Evolutionary conservation across 495 filamentous ascomycete species (phyloP).

Genomic region (Aspergillus olivimuriae): DNA sequence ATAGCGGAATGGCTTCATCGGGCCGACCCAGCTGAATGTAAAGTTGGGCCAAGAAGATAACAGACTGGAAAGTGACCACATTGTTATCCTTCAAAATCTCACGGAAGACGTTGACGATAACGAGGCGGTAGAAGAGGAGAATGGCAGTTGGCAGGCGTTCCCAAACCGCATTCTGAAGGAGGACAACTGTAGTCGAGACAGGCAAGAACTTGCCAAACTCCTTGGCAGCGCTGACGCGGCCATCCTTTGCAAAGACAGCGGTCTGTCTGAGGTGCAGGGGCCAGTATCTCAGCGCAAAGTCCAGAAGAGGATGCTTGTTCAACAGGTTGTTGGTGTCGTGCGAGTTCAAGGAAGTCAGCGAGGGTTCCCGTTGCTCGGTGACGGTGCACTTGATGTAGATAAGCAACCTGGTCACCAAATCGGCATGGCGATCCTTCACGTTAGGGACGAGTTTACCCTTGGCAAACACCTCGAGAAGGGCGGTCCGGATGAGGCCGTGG

Average conservation of each 20-base stretch:
- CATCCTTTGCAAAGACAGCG: slow-evolving; percentile 19
- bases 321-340: slow-evolving; percentile 22
- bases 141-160: slow-evolving; percentile 23
- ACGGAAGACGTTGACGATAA: slow-evolving; percentile 23
- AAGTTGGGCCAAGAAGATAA: slow-evolving; percentile 13
- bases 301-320: slow-evolving; percentile 24
- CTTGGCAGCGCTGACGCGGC: slow-evolving; percentile 23
- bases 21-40: slow-evolving; percentile 10
- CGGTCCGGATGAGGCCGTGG: slow-evolving; percentile 28
- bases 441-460: slow-evolving; percentile 29
- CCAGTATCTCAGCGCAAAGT: slow-evolving; percentile 35
- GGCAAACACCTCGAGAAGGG: slow-evolving; percentile 25
- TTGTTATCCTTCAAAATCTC: slow-evolving; percentile 23
- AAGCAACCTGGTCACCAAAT: slow-evolving; percentile 27
- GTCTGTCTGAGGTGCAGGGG: slow-evolving; percentile 25
- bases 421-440: slow-evolving; percentile 31
- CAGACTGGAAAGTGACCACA: slow-evolving; percentile 15
- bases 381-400: slow-evolving; percentile 28
- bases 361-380: slow-evolving; percentile 26
- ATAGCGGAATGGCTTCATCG: slow-evolving; percentile 9
- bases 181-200: slow-evolving; percentile 18
- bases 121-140: slow-evolving; percentile 23
- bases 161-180: slow-evolving; percentile 28
- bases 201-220: slow-evolving; percentile 32
- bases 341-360: slow-evolving; percentile 23